Evolutionary conservation across 768 basidiomycete species (phyloP).

Genomic region (Hygrocybe coccinea): DNA sequence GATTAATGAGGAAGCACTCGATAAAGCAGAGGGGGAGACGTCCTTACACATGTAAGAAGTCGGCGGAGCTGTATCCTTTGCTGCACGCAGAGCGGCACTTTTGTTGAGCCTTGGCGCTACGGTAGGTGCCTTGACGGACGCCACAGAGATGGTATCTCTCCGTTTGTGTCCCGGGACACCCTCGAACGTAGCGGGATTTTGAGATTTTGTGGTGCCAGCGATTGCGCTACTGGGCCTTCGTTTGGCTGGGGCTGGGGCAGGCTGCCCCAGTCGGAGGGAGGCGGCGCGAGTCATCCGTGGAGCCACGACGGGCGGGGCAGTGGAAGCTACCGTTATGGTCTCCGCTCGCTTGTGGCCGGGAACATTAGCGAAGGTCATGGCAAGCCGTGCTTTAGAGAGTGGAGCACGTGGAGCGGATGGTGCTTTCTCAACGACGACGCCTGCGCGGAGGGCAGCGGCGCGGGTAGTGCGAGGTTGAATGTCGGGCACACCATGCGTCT

Average conservation of each 20-base stretch:
- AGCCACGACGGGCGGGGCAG: constrained; percentile 62
- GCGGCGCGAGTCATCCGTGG: constrained; percentile 78
- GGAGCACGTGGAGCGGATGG: constrained; percentile 45
- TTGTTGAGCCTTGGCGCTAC: constrained; percentile 75
- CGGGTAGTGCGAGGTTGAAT: constrained; percentile 75
- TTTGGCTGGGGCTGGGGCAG: constrained; percentile 38
- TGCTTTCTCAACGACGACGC: constrained; percentile 44
- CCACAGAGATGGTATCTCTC: constrained; percentile 66
- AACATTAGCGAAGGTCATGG: constrained; percentile 67
- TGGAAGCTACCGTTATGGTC: constrained; percentile 68
- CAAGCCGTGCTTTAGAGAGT: constrained; percentile 55
- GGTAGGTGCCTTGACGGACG: constrained; percentile 58
- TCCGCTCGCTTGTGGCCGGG: constrained; percentile 76
- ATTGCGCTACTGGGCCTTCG: constrained; percentile 35
- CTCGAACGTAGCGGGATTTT: constrained; percentile 49
- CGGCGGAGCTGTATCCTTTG: constrained; percentile 58
- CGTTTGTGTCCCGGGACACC: constrained; percentile 85
- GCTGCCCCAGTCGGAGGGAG: constrained; percentile 54
- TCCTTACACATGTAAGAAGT: constrained; percentile 68
- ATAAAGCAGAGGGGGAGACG: neutral
- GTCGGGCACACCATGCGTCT: constrained; percentile 55
- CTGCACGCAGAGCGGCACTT: constrained; percentile 62
- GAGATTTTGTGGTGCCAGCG: constrained; percentile 24
- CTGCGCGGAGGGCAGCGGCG: constrained; percentile 69
- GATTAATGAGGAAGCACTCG: constrained; percentile 7